These are phyloP conservation scores for Curvularia eragrostidis DNA, from an alignment of 2,329 filamentous ascomycete genomes.

Conservation along the genomic window DNA sequence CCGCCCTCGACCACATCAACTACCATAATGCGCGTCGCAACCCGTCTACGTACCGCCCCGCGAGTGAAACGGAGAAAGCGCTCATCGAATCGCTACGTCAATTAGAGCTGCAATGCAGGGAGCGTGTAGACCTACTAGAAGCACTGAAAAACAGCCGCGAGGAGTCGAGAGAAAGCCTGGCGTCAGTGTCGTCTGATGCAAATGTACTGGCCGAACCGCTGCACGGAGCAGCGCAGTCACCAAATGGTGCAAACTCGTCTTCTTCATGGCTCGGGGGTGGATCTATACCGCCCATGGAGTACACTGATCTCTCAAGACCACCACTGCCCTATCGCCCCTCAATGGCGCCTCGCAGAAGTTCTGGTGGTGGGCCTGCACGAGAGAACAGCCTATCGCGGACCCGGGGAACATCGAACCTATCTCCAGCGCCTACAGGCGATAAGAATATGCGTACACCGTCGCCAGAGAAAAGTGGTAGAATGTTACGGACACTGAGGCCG, in stretches of 20 bases:
- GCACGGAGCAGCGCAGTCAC: constrained; percentile 21
- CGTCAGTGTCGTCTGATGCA: constrained; percentile 24
- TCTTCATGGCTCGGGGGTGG: constrained; percentile 75
- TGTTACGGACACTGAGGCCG: constrained; percentile 63
- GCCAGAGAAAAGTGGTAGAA: constrained; percentile 65
- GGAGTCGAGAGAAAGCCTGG: constrained; percentile 55
- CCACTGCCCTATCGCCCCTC: constrained; percentile 64
- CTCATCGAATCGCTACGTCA: constrained; percentile 80
- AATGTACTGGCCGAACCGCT: constrained; percentile 36
- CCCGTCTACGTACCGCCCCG: constrained; percentile 71
- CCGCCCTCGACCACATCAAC: constrained; percentile 86
- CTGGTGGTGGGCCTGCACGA: constrained; percentile 34
- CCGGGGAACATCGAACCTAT: constrained; percentile 36
- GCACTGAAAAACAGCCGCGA: constrained; percentile 72
- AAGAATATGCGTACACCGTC: constrained; percentile 64
- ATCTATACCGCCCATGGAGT: constrained; percentile 80
- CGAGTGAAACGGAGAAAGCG: constrained; percentile 82
- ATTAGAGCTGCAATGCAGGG: constrained; percentile 90
- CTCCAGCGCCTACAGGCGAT: constrained; percentile 47
- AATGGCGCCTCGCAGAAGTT: constrained; percentile 56
- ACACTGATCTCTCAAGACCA: constrained; percentile 80
- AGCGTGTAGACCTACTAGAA: constrained; percentile 86
- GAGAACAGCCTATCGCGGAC: constrained; percentile 34
- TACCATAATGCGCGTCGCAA: constrained; percentile 81
- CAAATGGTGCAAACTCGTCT: constrained; percentile 21